A percentile compares a stretch with the other conserved stretches of the same genome.
phyloP scores from a whole-genome alignment of 176 grass and related monocot species.

The Musa troglodytarum region DNA sequence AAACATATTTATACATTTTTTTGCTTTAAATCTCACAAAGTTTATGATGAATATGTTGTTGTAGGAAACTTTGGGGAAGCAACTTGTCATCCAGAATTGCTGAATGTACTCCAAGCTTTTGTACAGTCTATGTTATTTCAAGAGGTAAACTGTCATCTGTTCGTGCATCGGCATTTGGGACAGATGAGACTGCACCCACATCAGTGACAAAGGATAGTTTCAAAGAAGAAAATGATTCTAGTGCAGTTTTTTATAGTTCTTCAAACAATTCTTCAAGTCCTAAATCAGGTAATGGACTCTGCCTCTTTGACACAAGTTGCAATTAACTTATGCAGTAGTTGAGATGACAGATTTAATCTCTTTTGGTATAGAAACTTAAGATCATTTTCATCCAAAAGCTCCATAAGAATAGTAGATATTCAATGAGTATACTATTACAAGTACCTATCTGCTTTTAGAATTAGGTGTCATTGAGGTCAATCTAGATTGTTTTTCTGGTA shows the following conservation, averaged over 20 bases:
- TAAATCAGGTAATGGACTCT: constrained; percentile 27
- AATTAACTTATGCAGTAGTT: neutral
- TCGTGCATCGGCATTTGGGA: constrained; percentile 27
- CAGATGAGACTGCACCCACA: constrained; percentile 13
- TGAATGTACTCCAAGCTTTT: constrained; percentile 35
- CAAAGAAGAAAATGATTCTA: constrained; percentile 27
- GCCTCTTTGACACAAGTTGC: neutral
- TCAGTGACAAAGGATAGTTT: constrained; percentile 21
- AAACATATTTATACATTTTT: neutral
- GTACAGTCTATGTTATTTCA: constrained; percentile 43
- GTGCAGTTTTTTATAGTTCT: constrained; percentile 1
- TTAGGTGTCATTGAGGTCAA: no score
- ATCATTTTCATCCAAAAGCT: no score
- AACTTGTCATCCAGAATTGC: constrained; percentile 35
- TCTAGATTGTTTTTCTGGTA: neutral
- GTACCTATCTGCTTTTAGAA: neutral
- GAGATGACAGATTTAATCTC: neutral
- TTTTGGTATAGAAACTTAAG: no score
- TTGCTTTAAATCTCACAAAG: no score
- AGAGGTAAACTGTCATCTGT: constrained; percentile 33
- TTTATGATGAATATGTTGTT: neutral
- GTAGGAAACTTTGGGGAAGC: constrained; percentile 30
- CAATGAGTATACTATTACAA: neutral
- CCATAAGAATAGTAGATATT: neutral
- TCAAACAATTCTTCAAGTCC: constrained; percentile 4